Evolutionary conservation across 2,329 filamentous ascomycete species (phyloP).

Genomic region (Podosphaera fusca): DNA sequence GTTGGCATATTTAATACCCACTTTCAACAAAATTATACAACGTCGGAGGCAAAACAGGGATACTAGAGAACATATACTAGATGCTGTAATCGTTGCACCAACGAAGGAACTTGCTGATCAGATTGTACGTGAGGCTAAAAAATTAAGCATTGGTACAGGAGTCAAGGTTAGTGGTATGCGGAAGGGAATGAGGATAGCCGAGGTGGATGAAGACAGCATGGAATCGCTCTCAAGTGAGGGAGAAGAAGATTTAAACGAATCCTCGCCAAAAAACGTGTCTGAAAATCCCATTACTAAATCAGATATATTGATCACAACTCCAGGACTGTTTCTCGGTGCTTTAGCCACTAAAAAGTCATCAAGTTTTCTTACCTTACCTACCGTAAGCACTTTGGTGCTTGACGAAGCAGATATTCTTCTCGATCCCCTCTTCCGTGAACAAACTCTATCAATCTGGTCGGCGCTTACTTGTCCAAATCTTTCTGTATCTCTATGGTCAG

Average conservation of each 20-base stretch:
- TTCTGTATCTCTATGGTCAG: slow-evolving; percentile 71
- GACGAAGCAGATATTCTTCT: slow-evolving; percentile 93
- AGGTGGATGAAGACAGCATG: slow-evolving; percentile 15
- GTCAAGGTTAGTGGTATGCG: slow-evolving; percentile 62
- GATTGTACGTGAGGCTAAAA: slow-evolving; percentile 68
- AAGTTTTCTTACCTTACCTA: slow-evolving; percentile 30
- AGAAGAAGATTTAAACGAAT: slow-evolving; percentile 18
- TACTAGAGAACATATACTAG: slow-evolving; percentile 28
- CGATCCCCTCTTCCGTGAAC: slow-evolving; percentile 71
- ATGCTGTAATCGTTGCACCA: slow-evolving; percentile 51
- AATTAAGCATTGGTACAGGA: slow-evolving; percentile 53
- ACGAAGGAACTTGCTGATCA: slow-evolving; percentile 60
- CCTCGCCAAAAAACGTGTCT: slow-evolving; percentile 13
- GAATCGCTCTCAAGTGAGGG: slow-evolving; percentile 16
- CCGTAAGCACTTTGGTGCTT: slow-evolving; percentile 52
- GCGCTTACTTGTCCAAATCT: slow-evolving; percentile 49
- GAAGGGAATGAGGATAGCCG: slow-evolving; percentile 54
- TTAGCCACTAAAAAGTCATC: slow-evolving; percentile 25
- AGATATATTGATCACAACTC: slow-evolving; percentile 63
- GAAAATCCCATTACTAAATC: slow-evolving; percentile 15
- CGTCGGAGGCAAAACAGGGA: slow-evolving; percentile 19
- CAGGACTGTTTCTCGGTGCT: slow-evolving; percentile 54
- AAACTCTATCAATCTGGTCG: slow-evolving; percentile 67
- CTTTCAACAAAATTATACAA: slow-evolving; percentile 52
- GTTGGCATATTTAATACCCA: slow-evolving; percentile 70